Percentiles rank a stretch among this genome's conserved stretches.
phyloP scores from a whole-genome alignment of 768 basidiomycete genomes.

The Boletus patriciae region DNA sequence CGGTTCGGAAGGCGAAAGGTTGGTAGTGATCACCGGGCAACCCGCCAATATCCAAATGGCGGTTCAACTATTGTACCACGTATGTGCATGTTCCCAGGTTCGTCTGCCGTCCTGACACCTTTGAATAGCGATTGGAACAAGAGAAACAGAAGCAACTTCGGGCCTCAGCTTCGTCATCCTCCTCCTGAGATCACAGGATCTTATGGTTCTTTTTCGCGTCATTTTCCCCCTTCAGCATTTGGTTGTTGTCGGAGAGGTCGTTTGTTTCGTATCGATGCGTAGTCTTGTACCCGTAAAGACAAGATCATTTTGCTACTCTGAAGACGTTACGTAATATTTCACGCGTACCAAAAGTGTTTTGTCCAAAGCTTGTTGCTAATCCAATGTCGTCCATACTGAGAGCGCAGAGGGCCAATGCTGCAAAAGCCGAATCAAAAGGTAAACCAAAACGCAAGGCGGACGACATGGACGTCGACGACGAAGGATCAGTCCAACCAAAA shows the following conservation, averaged over 20 bases:
- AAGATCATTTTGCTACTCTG: neutral
- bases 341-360: neutral
- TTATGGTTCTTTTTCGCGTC: neutral
- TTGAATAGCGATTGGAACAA: conserved; percentile 72
- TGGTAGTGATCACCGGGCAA: conserved; percentile 97
- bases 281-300: conserved; percentile 12
- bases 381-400: conserved; percentile 67
- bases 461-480: conserved; percentile 58
- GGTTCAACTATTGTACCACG: conserved; percentile 85
- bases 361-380: neutral
- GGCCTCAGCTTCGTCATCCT: conserved; percentile 32
- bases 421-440: conserved; percentile 42
- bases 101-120: conserved; percentile 6
- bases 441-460: conserved; percentile 67
- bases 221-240: neutral
- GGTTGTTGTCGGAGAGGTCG: conserved; percentile 4
- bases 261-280: conserved; percentile 7
- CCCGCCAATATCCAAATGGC: conserved; percentile 96
- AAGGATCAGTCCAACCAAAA: conserved; percentile 41
- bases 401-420: conserved; percentile 57
- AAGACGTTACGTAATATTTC: conserved; percentile 25
- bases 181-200: conserved; percentile 24
- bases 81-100: conserved; percentile 38
- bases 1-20: conserved; percentile 80
- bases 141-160: conserved; percentile 84